phyloP scores from a whole-genome alignment of 345 rosid species.

The Bruguiera gymnorhiza region DNA sequence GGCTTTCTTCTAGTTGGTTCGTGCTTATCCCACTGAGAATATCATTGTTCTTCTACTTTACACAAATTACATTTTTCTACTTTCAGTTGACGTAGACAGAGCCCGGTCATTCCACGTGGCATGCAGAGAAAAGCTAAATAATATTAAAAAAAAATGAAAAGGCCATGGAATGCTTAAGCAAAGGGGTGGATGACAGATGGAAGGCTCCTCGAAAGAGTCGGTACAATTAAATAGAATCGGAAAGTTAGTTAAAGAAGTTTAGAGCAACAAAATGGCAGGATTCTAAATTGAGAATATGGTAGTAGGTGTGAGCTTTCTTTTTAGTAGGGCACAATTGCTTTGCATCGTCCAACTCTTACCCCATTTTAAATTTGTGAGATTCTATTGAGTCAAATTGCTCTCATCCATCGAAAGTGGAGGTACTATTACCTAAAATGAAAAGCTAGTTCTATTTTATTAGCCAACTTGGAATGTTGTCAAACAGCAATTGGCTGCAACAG shows the following conservation, averaged over 20 bases:
- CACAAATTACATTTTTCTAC: neutral
- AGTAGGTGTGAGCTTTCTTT: neutral
- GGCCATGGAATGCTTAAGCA: neutral
- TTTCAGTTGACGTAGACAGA: neutral
- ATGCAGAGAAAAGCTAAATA: conserved; percentile 8
- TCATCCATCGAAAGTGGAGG: conserved; percentile 12
- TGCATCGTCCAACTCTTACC: conserved; percentile 27
- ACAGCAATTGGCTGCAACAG: too few relatives aligned
- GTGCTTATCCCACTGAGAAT: conserved; percentile 14
- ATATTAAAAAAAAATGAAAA: neutral
- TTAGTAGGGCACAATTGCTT: conserved; percentile 6
- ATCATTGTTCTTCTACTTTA: conserved; percentile 5
- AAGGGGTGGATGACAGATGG: conserved; percentile 4
- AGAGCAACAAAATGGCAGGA: neutral
- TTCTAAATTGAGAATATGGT: conserved; percentile 8
- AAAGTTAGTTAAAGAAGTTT: conserved; percentile 17
- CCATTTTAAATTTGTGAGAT: conserved; percentile 13
- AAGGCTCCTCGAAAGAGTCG: conserved; percentile 6
- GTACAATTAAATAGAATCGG: conserved; percentile 1
- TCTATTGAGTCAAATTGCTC: conserved; percentile 23
- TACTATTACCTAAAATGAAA: neutral
- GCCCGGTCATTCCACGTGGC: conserved; percentile 17
- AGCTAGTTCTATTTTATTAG: too few relatives aligned
- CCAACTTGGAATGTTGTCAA: too few relatives aligned
- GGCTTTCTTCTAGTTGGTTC: conserved; percentile 2